Evolutionary conservation across 2,329 filamentous ascomycete species (phyloP).

Genomic region (Lecanosticta acicola): DNA sequence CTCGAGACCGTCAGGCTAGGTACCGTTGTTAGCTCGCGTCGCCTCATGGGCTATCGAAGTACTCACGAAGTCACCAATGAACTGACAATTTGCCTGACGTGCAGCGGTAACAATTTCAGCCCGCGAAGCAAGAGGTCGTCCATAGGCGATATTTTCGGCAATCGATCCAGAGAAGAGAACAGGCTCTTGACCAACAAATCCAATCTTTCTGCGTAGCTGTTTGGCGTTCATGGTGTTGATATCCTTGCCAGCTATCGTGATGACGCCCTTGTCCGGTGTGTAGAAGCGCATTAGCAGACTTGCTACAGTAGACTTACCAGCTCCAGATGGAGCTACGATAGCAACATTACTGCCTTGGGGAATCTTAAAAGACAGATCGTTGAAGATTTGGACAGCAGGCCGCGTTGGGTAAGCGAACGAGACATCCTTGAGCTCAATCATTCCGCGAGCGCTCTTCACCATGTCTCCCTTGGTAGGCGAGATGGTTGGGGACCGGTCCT

Average conservation of each 20-base stretch:
- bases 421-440: slow-evolving; percentile 82
- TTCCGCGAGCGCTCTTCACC: slow-evolving; percentile 77
- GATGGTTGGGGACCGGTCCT: slow-evolving; percentile 81
- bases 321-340: slow-evolving; percentile 91
- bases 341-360: slow-evolving; percentile 91
- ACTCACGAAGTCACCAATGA: slow-evolving; percentile 84
- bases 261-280: slow-evolving; percentile 67
- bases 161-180: slow-evolving; percentile 84
- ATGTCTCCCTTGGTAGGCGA: slow-evolving; percentile 75
- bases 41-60: slow-evolving; percentile 10
- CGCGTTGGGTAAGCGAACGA: slow-evolving; percentile 89
- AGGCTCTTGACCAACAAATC: slow-evolving; percentile 91
- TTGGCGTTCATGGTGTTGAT: slow-evolving; percentile 86
- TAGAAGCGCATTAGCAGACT: slow-evolving; percentile 92
- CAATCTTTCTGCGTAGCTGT: slow-evolving; percentile 83
- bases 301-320: slow-evolving; percentile 92
- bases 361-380: slow-evolving; percentile 81
- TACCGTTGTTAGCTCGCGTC: slow-evolving; percentile 13
- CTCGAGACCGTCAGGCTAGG: slow-evolving; percentile 79
- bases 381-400: slow-evolving; percentile 87
- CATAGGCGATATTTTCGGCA: slow-evolving; percentile 87
- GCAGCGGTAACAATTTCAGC: slow-evolving; percentile 81
- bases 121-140: slow-evolving; percentile 69
- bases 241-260: slow-evolving; percentile 79
- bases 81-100: slow-evolving; percentile 87